A percentile compares a stretch with the other conserved stretches of the same genome.
phyloP scores from a whole-genome alignment of 306 rosid genomes.

The Malus sylvestris region DNA sequence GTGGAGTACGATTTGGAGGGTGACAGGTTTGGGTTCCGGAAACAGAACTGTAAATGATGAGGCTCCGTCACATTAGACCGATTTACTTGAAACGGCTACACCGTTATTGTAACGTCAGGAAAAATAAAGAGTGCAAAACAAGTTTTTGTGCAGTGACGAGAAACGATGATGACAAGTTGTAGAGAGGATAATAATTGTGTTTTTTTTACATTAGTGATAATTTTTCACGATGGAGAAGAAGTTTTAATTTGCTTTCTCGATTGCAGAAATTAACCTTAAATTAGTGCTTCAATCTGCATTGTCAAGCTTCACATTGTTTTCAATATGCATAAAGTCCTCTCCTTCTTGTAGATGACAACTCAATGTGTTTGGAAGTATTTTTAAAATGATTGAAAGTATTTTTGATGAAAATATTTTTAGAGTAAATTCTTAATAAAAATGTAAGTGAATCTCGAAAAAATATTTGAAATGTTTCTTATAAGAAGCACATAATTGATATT shows the following conservation, averaged over 20 bases:
- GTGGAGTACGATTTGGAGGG: constrained; percentile 72
- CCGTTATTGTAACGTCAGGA: neutral
- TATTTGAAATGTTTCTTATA: too few relatives aligned
- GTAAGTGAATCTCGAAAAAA: too few relatives aligned
- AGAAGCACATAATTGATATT: too few relatives aligned
- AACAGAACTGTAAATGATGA: constrained; percentile 32
- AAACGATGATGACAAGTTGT: neutral
- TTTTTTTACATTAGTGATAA: neutral
- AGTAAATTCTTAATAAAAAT: accelerated
- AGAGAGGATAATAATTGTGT: neutral
- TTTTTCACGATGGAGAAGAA: neutral
- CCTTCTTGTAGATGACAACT: neutral
- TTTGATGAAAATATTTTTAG: too few relatives aligned
- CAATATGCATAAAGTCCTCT: neutral
- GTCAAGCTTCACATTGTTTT: neutral
- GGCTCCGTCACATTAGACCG: neutral
- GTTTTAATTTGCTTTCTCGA: neutral
- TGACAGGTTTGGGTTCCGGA: constrained; percentile 55
- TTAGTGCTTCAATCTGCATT: neutral
- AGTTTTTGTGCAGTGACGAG: neutral
- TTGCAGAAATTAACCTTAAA: neutral
- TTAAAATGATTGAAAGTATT: too few relatives aligned
- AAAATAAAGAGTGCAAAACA: neutral
- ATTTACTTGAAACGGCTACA: neutral
- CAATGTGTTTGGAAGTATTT: neutral